These are phyloP conservation scores for Deakozyma indianensis DNA, from an alignment of 805 yeast species.

Conservation along the genomic window DNA sequence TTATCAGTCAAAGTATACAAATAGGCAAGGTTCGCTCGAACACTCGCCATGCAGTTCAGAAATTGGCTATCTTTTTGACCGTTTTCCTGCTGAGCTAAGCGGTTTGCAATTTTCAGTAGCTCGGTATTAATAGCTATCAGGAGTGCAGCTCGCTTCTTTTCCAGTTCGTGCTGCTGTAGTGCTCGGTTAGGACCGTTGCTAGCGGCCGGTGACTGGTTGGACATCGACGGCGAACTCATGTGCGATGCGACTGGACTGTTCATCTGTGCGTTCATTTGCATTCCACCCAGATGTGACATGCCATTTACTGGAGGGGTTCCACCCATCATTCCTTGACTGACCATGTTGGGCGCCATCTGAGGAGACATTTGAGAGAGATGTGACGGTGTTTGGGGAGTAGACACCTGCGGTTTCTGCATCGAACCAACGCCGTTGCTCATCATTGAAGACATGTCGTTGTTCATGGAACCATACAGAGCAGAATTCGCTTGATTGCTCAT, in stretches of 20 bases:
- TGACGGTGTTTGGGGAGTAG: not conserved
- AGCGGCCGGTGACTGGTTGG: not conserved
- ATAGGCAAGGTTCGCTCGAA: not conserved
- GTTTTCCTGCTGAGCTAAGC: not conserved
- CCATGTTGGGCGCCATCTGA: not conserved
- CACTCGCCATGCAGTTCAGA: not conserved
- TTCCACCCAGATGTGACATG: not conserved
- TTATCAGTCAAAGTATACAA: not conserved
- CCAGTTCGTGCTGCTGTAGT: not conserved
- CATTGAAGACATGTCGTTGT: not conserved
- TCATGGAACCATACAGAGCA: not conserved
- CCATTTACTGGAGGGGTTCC: not conserved
- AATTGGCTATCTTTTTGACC: not conserved
- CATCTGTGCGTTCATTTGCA: not conserved
- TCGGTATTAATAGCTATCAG: not conserved
- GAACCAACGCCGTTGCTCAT: not conserved
- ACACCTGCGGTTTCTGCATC: not conserved
- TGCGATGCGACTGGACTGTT: not conserved
- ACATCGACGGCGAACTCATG: not conserved
- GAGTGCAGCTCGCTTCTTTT: not conserved
- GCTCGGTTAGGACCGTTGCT: not conserved
- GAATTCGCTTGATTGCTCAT: not conserved
- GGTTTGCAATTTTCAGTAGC: not conserved
- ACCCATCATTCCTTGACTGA: not conserved
- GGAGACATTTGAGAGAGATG: not conserved